Evolutionary conservation across 1,284 basidiomycete genomes (phyloP), one percentile per base, ranked within the genome.

Genomic region (Papiliotrema terrestris): DNA sequence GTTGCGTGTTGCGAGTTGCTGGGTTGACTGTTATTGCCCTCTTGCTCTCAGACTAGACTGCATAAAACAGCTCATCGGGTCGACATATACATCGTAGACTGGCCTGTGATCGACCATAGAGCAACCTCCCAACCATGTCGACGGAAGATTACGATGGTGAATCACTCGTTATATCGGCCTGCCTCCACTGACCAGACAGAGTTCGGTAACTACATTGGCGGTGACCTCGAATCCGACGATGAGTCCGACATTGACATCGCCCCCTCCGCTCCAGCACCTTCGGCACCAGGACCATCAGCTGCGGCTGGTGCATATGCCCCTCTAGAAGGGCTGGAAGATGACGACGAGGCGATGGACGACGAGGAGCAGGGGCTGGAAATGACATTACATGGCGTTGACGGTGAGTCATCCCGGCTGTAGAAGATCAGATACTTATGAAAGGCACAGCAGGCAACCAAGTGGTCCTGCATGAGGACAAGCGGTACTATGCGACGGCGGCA

Each of bases 181-280:
- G 22, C 50, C 35, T n/a, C 15, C 20, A n/a, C 64, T 67, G 54
- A 65, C 32, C 11, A 42, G 0, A 15, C 55, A 72, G 73, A 79
- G 80, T 95, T 96, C 70, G 92, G 92, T 65, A 95, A 95, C 82
- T 95, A 94, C 77, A 92, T 95, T 71, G 92, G 92, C 60, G 91
- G 85, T 39, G 91, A 93, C 80, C 80, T 94, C 52, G 91, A 90
- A 66, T 93, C 91, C 36, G 91, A 92, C 73, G 88, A 89, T 42
- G 90, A 78, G n/a, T 75, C 68, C 41, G 74, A 73, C 50, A 54
- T 70, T 23, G 70, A 71, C 29, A 60, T 70, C 45, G 61, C 53
- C 36, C 57, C 57, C 11, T 56, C 62, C 14, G 47, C 60, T n/a
- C 48, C 61, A 0, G 65, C 56, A 8, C 58, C 63, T 15, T 60